Base-by-base conservation (phyloP, 192 early-diverging fungal genomes). In the Backusella parvicylindrica region DNA sequence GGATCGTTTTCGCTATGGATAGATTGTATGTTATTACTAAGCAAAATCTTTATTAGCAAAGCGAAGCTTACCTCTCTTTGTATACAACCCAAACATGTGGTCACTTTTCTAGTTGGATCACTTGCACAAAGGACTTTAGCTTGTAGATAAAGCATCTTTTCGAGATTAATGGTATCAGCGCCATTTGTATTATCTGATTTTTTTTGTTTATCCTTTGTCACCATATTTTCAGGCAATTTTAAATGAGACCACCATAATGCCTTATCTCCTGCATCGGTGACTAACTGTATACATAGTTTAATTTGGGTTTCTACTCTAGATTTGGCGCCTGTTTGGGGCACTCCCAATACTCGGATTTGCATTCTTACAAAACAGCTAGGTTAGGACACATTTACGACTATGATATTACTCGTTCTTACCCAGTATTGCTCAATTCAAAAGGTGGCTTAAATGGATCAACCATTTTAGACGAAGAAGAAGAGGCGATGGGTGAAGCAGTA, bases 291-390 rank as follows among this genome's bases (percentile, higher is more conserved):
- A 31, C 94, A 95, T 33, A 97, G 84, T 68, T 95, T 96, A 74
- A 96, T 96, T 83, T 97, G 96, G 23, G 96, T 98, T 82, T 98
- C 96, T 49, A 97, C 96, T 11, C 96, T 82, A 13, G 94, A 96
- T 80, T 95, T 94, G 38, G 92, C 92, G 43, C 88, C 88, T 16
- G 82, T 82, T 64, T 76, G 77, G 15, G 87, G 83, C 35, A 89
- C 81, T 35, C 88, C 88, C 23, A 79, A 60, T 9, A 81, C 79
- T 26, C 79, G 49, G 18, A 81, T 81, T 65, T 81, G 79, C 53
- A 81, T 71, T 18, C 79, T 81, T 37, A 1, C 50, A n/a, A 47
- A 36, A 18, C 47, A n/a, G 6, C 3, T 50, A 8, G 2, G n/a
- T 53, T n/a, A n/a, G n/a, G n/a, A n/a, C n/a, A 56, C 3, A 33